A percentile compares a stretch with the other conserved stretches of the same genome.
Conservation (phyloP, 371 early-diverging fungal genomes). For the Haplosporangium sp. region DNA sequence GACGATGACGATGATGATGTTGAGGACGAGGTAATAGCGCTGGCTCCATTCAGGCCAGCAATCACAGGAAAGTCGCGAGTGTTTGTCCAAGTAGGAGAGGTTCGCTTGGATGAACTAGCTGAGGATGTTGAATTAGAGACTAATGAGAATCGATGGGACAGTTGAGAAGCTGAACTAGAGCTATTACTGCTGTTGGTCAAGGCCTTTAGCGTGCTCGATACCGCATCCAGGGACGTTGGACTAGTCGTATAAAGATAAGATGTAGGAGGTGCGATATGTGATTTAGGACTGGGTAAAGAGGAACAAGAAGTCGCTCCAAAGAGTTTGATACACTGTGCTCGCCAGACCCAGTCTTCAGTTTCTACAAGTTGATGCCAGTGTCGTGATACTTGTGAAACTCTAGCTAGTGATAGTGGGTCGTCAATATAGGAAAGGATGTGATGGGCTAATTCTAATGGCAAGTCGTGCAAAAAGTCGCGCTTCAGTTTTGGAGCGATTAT, state of each 20-base stretch:
- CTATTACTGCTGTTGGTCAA: conserved; percentile 22
- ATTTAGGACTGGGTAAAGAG: conserved; percentile 41
- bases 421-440: conserved; percentile 77
- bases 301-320: conserved; percentile 62
- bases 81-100: conserved; percentile 20
- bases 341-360: conserved; percentile 68
- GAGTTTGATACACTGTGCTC: conserved; percentile 66
- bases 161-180: conserved; percentile 6
- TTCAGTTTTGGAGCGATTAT: conserved; percentile 76
- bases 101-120: conserved; percentile 11
- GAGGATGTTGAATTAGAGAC: conserved; percentile 10
- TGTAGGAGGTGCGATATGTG: conserved; percentile 25
- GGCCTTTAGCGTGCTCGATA: conserved; percentile 42
- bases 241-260: conserved; percentile 36
- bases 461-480: conserved; percentile 80
- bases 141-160: conserved; percentile 23
- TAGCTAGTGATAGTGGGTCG: conserved; percentile 79
- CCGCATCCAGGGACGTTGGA: conserved; percentile 41
- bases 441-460: conserved; percentile 81
- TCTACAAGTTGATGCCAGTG: conserved; percentile 73
- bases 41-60: not conserved
- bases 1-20: conserved; percentile 7
- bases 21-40: not conserved
- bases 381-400: conserved; percentile 79
- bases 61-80: conserved; percentile 19